A percentile compares a stretch with the other conserved stretches of the same genome.
phyloP scores from a whole-genome alignment of 495 filamentous ascomycete genomes.

The Aspergillus ellipticus region DNA sequence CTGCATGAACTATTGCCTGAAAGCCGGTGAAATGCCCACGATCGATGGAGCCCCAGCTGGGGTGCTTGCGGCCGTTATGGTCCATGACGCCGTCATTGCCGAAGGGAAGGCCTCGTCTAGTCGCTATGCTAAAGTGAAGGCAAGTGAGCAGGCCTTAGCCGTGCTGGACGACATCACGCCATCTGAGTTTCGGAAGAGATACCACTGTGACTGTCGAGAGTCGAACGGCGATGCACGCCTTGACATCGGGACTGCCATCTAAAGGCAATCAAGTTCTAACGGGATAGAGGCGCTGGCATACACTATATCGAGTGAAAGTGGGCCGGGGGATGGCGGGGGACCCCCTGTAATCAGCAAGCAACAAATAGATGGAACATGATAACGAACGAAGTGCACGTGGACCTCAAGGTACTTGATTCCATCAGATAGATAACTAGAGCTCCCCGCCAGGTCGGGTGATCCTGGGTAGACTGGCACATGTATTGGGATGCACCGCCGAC shows the following conservation, averaged over 20 bases:
- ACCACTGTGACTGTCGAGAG: constrained; percentile 58
- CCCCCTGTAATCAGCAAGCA: not conserved
- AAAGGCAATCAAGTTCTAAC: not conserved
- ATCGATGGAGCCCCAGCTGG: constrained; percentile 41
- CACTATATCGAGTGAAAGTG: too few relatives aligned
- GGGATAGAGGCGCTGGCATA: not conserved
- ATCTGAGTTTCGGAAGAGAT: constrained; percentile 57
- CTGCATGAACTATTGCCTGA: constrained; percentile 54
- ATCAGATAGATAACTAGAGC: not conserved
- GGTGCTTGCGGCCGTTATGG: constrained; percentile 69
- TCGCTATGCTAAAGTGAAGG: constrained; percentile 69
- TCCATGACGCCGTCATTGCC: constrained; percentile 67
- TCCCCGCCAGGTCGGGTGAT: not conserved
- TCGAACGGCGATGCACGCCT: constrained; percentile 4
- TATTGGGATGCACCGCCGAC: not conserved
- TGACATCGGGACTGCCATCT: constrained; percentile 39
- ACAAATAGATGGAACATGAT: not conserved
- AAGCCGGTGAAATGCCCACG: constrained; percentile 45
- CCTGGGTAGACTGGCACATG: not conserved
- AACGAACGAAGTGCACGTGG: not conserved
- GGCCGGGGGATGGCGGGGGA: not conserved
- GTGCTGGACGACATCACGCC: constrained; percentile 53
- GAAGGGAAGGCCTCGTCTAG: constrained; percentile 58
- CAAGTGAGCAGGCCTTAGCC: constrained; percentile 62
- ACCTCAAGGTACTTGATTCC: not conserved